Evolutionary conservation across 768 basidiomycete species (phyloP).

Genomic region (Collybia nuda): DNA sequence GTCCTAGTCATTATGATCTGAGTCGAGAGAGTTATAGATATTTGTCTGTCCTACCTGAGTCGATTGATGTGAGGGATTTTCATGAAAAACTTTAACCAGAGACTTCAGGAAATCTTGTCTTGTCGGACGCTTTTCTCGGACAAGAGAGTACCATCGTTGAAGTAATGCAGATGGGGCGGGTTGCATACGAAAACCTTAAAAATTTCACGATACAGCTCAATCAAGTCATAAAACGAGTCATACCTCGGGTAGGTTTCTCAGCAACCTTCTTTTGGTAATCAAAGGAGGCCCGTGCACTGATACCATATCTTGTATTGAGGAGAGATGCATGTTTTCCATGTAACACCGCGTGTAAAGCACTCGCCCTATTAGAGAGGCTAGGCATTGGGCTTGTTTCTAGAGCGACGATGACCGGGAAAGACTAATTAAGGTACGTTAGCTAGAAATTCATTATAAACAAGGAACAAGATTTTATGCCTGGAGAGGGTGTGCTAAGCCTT

Average conservation of each 20-base stretch:
- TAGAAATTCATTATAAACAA: background rate
- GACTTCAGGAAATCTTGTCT: slow-evolving; percentile 88
- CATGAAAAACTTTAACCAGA: slow-evolving; percentile 80
- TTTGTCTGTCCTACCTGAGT: slow-evolving; percentile 50
- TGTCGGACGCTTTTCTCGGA: slow-evolving; percentile 85
- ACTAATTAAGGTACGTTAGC: slow-evolving; percentile 39
- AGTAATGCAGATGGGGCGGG: slow-evolving; percentile 72
- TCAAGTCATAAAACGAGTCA: slow-evolving; percentile 3
- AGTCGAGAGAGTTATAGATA: background rate
- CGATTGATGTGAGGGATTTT: slow-evolving; percentile 53
- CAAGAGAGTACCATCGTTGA: slow-evolving; percentile 87
- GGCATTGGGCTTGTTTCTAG: slow-evolving; percentile 81
- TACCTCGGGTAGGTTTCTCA: slow-evolving; percentile 54
- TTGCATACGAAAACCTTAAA: slow-evolving; percentile 63
- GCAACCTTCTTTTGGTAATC: slow-evolving; percentile 73
- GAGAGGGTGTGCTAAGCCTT: slow-evolving; percentile 93
- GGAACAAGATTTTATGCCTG: slow-evolving; percentile 48
- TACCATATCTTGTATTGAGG: slow-evolving; percentile 80
- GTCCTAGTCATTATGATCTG: slow-evolving; percentile 41
- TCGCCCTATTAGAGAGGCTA: slow-evolving; percentile 70
- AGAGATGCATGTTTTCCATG: slow-evolving; percentile 90
- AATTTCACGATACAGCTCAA: background rate
- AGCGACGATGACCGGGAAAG: slow-evolving; percentile 88
- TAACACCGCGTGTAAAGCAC: slow-evolving; percentile 74
- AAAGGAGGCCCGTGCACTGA: slow-evolving; percentile 80